Evolutionary conservation across 441 rosid genomes (phyloP).

Genomic region (Croton setiger): DNA sequence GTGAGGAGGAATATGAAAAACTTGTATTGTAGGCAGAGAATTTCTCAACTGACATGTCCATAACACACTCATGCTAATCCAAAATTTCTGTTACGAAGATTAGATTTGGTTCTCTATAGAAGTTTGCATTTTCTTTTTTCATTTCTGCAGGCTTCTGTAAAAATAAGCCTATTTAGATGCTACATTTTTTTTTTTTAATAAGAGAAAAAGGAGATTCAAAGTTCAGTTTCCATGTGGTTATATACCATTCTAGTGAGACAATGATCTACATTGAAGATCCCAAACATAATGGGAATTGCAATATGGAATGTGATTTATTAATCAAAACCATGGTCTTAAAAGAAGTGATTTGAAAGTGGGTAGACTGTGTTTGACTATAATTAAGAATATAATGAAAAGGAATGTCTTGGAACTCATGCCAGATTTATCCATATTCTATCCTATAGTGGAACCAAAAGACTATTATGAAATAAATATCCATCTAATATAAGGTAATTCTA

Average conservation of each 20-base stretch:
- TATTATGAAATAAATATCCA: background rate
- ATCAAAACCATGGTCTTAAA: constrained; percentile 3
- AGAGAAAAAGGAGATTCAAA: background rate
- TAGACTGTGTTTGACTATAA: background rate
- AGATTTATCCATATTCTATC: background rate
- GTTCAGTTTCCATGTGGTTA: constrained; percentile 23
- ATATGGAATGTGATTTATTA: background rate
- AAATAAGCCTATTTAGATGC: background rate
- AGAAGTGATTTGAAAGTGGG: constrained; percentile 12
- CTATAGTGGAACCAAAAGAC: background rate
- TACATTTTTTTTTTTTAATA: too few relatives aligned
- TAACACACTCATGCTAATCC: constrained; percentile 19
- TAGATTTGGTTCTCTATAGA: constrained; percentile 29
- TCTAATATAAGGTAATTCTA: background rate
- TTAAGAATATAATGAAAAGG: background rate
- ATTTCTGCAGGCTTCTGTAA: constrained; percentile 16
- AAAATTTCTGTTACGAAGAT: constrained; percentile 29
- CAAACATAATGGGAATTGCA: constrained; percentile 24
- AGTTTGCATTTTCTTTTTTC: constrained; percentile 21
- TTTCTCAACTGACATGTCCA: constrained; percentile 30
- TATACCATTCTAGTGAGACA: constrained; percentile 14
- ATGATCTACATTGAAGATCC: constrained; percentile 38
- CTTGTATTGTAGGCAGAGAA: constrained; percentile 16
- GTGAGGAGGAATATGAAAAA: constrained; percentile 13
- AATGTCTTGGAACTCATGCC: background rate